These are phyloP conservation scores for Parathielavia hyrcaniae DNA, from an alignment of 495 filamentous ascomycete species.

Conservation along the genomic window DNA sequence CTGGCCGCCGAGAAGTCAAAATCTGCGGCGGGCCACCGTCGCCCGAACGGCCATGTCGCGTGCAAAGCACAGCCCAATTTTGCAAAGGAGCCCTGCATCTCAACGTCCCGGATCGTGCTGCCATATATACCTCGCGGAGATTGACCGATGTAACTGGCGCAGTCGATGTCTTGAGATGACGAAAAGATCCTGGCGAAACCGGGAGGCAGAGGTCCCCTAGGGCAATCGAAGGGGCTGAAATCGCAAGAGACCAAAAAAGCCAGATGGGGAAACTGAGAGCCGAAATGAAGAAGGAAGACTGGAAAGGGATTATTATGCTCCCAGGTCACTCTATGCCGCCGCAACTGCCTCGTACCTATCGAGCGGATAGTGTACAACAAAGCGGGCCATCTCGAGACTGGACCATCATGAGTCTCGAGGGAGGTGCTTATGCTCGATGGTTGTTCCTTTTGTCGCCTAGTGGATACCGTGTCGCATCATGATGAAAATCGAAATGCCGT, in stretches of 20 bases:
- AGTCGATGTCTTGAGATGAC: not conserved
- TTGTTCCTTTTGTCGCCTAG: slow-evolving; percentile 19
- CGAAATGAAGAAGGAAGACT: slow-evolving; percentile 10
- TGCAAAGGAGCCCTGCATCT: not conserved
- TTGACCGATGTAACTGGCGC: not conserved
- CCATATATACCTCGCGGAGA: slow-evolving; percentile 5
- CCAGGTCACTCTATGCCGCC: slow-evolving; percentile 22
- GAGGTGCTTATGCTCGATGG: slow-evolving; percentile 26
- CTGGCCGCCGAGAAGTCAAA: slow-evolving; percentile 1
- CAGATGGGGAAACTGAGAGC: not conserved
- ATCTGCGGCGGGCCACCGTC: not conserved
- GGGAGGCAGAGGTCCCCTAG: not conserved
- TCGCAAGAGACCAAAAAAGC: slow-evolving; percentile 1
- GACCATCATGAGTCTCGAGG: slow-evolving; percentile 15
- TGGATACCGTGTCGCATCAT: slow-evolving; percentile 22
- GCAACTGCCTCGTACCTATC: slow-evolving; percentile 22
- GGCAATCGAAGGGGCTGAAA: not conserved
- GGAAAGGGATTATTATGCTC: slow-evolving; percentile 3
- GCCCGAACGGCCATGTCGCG: not conserved
- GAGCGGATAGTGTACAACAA: slow-evolving; percentile 39
- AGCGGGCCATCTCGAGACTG: slow-evolving; percentile 22
- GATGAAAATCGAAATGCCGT: slow-evolving; percentile 24
- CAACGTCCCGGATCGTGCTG: not conserved
- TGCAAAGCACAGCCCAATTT: not conserved
- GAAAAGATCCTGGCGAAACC: not conserved